Evolutionary conservation across 2,329 filamentous ascomycete genomes (phyloP), one percentile per base, ranked within the genome.

Genomic region (Epichloe sp.): DNA sequence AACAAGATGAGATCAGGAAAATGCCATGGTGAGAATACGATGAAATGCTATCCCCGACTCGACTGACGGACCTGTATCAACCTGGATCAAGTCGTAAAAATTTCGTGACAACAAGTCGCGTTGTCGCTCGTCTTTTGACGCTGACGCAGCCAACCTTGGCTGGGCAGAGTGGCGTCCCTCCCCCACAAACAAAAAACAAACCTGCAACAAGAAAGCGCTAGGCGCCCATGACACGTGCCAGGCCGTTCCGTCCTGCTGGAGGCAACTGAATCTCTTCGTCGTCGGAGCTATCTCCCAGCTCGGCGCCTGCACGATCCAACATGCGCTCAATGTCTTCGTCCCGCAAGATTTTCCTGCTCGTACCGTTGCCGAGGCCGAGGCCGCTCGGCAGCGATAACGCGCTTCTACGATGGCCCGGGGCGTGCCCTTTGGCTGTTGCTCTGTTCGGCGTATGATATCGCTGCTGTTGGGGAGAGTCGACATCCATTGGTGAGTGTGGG

Each of bases 301-400:
- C 73, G 2, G 71, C 74, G 2, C 69, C 73, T 2, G 70, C 75
- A 37, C 70, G 69, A 52, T 80, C 77, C 41, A 81, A 65, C 74
- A 81, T 79, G 38, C 71, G 68, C 52, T 81, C 77, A 51, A 81
- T 78, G 40, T 81, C 77, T 42, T 76, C 76, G 38, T 79, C 77
- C 2, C 68, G 68, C 40, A 80, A 56, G 4, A 65, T 62, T n/a
- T 60, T 65, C 45, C 65, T 59, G 17, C 57, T 57, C 31, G 55
- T 68, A 62, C 57, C 72, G 61, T 52, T 71, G 60, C 58, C 70
- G 43, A 63, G 55, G 5, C 71, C 69, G 6, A 80, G 64, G 0
- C 75, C 76, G 5, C 70, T 69, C 1, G 78, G 73, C 19, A 78
- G 62, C 2, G 76, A 75, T 8, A 80, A 59, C 2, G 66, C 59